Percentiles rank a stretch among this genome's conserved stretches.
Evolutionary conservation across 352 stramenopile species (phyloP).

Genomic region (Pythium volutum): DNA sequence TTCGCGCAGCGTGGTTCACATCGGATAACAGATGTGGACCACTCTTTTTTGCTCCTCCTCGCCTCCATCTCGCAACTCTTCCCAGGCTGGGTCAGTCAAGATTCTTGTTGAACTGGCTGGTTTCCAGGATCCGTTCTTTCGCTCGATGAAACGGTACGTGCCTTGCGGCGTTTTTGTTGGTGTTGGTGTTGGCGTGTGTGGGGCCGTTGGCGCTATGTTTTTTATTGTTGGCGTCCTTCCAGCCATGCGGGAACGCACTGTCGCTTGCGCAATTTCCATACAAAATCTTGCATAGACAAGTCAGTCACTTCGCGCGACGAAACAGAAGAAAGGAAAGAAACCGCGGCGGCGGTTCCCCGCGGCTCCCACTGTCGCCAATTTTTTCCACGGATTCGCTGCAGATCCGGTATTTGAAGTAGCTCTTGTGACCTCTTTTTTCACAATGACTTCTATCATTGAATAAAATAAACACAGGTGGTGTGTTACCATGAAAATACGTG

Average conservation of each 20-base stretch:
- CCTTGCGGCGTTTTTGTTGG: not conserved
- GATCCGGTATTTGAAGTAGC: not conserved
- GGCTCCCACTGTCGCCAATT: conserved; percentile 2
- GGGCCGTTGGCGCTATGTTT: not conserved
- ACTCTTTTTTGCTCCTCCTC: not conserved
- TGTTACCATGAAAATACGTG: too few relatives aligned
- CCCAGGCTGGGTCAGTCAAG: too few relatives aligned
- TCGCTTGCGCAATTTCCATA: not conserved
- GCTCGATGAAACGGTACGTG: conserved; percentile 1
- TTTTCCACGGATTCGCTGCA: conserved; percentile 7
- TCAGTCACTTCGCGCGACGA: conserved; percentile 17
- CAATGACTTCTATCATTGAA: not conserved
- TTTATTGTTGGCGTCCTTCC: not conserved
- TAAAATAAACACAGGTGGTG: too few relatives aligned
- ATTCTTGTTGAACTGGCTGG: conserved; percentile 10
- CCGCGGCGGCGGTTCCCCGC: conserved; percentile 13
- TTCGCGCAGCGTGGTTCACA: conserved; percentile 4
- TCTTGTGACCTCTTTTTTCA: not conserved
- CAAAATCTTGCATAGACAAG: conserved; percentile 6
- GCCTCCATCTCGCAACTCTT: too few relatives aligned
- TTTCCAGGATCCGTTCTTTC: not conserved
- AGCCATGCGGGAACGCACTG: not conserved
- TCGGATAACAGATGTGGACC: not conserved
- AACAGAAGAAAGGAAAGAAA: conserved; percentile 22
- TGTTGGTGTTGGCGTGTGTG: not conserved